A percentile compares a stretch with the other conserved stretches of the same genome.
Conservation (phyloP, 2,329 filamentous ascomycete species). For the Colletotrichum melonis region DNA sequence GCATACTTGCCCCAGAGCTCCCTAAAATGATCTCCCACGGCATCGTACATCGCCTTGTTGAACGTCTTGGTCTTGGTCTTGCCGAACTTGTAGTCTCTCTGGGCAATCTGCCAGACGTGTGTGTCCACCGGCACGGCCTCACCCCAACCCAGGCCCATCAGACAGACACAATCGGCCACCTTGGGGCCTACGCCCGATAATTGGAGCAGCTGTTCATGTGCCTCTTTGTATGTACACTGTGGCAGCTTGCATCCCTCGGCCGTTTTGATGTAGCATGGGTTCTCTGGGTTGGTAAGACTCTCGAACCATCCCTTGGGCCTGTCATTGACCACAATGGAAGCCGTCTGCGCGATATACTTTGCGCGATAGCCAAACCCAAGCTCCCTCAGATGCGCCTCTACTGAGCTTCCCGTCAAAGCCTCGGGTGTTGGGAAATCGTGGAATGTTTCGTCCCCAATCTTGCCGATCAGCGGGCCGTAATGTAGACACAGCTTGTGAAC, state of each 20-base stretch:
- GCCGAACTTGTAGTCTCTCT: constrained; percentile 93
- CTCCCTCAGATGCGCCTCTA: constrained; percentile 82
- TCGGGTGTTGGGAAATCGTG: constrained; percentile 88
- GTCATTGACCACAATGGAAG: constrained; percentile 75
- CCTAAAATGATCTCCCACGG: constrained; percentile 90
- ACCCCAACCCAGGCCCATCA: constrained; percentile 97
- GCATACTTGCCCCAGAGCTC: constrained; percentile 92
- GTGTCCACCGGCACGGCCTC: constrained; percentile 97
- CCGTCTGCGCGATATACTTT: constrained; percentile 91
- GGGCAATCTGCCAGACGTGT: constrained; percentile 98
- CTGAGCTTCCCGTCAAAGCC: constrained; percentile 76
- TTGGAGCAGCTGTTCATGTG: constrained; percentile 82
- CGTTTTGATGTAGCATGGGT: constrained; percentile 64
- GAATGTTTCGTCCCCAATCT: constrained; percentile 76
- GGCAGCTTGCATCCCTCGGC: constrained; percentile 57
- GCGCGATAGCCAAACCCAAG: constrained; percentile 96
- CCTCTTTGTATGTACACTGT: constrained; percentile 76
- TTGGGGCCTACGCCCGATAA: constrained; percentile 95
- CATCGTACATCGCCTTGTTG: constrained; percentile 89
- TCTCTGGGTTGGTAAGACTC: constrained; percentile 80
- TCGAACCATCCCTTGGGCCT: constrained; percentile 81
- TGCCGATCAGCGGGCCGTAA: constrained; percentile 82
- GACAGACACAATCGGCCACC: constrained; percentile 94
- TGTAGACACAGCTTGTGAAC: constrained; percentile 88
- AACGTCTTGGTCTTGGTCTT: constrained; percentile 85